A percentile compares a stretch with the other conserved stretches of the same genome.
These are phyloP conservation scores for Grosmannia penicillata DNA, from an alignment of 2,329 filamentous ascomycete species.

Conservation along the genomic window DNA sequence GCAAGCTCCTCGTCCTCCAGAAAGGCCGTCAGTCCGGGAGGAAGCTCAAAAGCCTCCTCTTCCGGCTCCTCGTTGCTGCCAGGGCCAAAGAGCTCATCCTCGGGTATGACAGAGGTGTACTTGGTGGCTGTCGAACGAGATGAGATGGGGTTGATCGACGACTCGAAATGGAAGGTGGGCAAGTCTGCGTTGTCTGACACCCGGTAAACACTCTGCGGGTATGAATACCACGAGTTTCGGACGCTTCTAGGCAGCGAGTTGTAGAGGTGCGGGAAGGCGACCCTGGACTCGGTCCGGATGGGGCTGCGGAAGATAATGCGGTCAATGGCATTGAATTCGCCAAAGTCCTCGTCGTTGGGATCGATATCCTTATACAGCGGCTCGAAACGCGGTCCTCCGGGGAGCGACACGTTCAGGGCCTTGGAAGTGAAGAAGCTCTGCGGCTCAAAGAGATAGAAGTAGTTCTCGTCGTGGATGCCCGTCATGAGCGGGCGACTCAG, in stretches of 20 bases:
- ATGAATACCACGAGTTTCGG: constrained; percentile 81
- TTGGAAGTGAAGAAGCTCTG: constrained; percentile 94
- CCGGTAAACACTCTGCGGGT: constrained; percentile 86
- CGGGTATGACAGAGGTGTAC: constrained; percentile 81
- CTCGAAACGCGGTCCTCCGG: constrained; percentile 93
- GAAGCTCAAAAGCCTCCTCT: constrained; percentile 75
- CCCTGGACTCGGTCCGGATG: constrained; percentile 88
- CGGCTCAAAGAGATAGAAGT: constrained; percentile 93
- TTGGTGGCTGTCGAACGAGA: constrained; percentile 87
- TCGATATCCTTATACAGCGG: constrained; percentile 97
- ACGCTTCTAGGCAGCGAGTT: constrained; percentile 94
- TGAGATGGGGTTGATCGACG: constrained; percentile 94
- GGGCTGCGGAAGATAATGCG: constrained; percentile 96
- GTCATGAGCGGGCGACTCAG: constrained; percentile 82
- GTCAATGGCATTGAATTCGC: constrained; percentile 98
- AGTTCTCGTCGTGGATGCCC: constrained; percentile 89
- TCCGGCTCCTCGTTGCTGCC: constrained; percentile 61
- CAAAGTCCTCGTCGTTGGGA: constrained; percentile 97
- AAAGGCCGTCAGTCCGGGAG: constrained; percentile 71
- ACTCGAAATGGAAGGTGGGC: constrained; percentile 94
- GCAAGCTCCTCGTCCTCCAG: constrained; percentile 78
- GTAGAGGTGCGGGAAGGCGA: constrained; percentile 89
- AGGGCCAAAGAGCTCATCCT: constrained; percentile 81
- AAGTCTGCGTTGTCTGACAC: constrained; percentile 76
- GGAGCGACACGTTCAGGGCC: constrained; percentile 90